Evolutionary conservation across 192 early-diverging fungal species (phyloP).

Genomic region (Linnemannia hyalina): DNA sequence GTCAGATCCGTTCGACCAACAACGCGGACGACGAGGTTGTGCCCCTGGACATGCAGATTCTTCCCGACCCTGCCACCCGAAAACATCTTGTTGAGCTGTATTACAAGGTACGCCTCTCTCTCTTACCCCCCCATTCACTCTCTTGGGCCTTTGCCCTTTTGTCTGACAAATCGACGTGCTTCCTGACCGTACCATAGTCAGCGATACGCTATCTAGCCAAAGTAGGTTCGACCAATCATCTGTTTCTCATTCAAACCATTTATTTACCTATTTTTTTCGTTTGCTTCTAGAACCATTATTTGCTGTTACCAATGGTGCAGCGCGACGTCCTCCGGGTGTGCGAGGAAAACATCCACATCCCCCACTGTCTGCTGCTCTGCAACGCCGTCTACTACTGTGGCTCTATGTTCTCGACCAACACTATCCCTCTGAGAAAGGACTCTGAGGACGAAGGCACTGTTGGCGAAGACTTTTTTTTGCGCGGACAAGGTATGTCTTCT

Average conservation of each 20-base stretch:
- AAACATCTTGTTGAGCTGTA: conserved; percentile 19
- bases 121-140: too few relatives aligned
- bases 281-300: conserved; percentile 39
- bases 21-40: background rate
- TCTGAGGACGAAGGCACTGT: conserved; percentile 41
- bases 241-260: background rate
- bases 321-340: conserved; percentile 45
- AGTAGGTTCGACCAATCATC: background rate
- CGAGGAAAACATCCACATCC: conserved; percentile 49
- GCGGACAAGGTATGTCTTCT: conserved; percentile 36
- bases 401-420: conserved; percentile 28
- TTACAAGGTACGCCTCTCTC: conserved; percentile 11
- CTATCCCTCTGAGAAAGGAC: conserved; percentile 37
- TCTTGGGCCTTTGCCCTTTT: background rate
- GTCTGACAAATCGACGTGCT: background rate
- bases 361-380: conserved; percentile 50
- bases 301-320: conserved; percentile 43
- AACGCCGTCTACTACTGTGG: conserved; percentile 47
- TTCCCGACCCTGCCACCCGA: conserved; percentile 16
- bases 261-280: background rate
- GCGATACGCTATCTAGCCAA: background rate
- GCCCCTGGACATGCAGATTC: conserved; percentile 16
- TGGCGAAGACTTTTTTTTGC: conserved; percentile 44
- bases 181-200: background rate
- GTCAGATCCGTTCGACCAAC: conserved; percentile 7